These are phyloP conservation scores for Grosmannia penicillata DNA, from an alignment of 2,329 filamentous ascomycete genomes.

Conservation along the genomic window DNA sequence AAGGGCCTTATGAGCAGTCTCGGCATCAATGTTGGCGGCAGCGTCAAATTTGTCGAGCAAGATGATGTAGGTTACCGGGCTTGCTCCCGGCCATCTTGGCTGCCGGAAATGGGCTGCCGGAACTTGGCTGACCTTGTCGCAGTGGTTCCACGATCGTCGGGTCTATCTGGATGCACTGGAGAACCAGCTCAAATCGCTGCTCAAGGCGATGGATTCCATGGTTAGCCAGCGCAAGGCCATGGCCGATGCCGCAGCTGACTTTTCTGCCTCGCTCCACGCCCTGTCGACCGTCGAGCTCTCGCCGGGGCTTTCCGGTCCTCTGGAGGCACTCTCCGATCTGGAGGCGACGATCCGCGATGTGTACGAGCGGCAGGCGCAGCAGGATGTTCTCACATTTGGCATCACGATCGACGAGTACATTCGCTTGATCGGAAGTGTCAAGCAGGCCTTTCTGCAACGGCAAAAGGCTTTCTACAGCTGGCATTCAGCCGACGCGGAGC, in stretches of 20 bases:
- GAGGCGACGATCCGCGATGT: conserved; percentile 89
- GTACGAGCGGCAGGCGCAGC: conserved; percentile 91
- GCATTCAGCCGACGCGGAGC: conserved; percentile 79
- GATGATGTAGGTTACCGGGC: conserved; percentile 78
- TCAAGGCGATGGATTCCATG: conserved; percentile 90
- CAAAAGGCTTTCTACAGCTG: conserved; percentile 94
- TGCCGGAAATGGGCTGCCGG: too few relatives aligned
- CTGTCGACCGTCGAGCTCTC: conserved; percentile 88
- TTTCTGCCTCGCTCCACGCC: conserved; percentile 82
- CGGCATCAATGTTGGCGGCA: conserved; percentile 65
- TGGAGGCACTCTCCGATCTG: conserved; percentile 83
- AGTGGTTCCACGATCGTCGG: conserved; percentile 97
- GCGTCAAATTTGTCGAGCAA: conserved; percentile 89
- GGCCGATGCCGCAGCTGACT: conserved; percentile 84
- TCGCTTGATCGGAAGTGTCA: conserved; percentile 84
- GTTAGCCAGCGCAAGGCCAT: conserved; percentile 85
- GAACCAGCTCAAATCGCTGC: conserved; percentile 72
- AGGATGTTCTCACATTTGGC: conserved; percentile 88
- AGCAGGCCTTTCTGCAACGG: conserved; percentile 79
- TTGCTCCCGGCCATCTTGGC: too few relatives aligned
- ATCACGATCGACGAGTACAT: conserved; percentile 99
- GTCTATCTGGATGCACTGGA: conserved; percentile 91
- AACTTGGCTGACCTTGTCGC: too few relatives aligned
- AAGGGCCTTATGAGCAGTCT: conserved; percentile 86
- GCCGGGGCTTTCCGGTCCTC: conserved; percentile 69